Percentiles rank a stretch among this genome's conserved stretches.
These are phyloP conservation scores for Carex pumila DNA, from an alignment of 176 grass and related monocot species.

Conservation along the genomic window DNA sequence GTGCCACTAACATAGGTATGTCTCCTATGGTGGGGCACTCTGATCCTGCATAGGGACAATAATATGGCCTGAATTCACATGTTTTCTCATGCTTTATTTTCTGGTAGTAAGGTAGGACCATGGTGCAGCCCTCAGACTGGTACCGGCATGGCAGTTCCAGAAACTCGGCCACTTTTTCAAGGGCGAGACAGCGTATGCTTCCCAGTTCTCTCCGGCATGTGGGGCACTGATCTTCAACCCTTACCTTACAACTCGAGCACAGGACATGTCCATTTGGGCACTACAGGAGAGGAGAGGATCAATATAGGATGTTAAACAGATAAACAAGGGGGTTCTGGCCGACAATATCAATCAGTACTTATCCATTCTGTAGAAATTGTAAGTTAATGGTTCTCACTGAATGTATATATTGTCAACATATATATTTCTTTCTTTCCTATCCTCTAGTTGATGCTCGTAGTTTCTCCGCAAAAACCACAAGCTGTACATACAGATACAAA, in stretches of 20 bases:
- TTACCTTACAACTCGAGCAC: conserved; percentile 14
- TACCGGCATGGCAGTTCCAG: conserved; percentile 19
- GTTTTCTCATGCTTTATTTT: conserved; percentile 23
- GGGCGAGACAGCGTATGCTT: conserved; percentile 17
- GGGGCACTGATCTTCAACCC: conserved; percentile 16
- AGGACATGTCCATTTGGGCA: conserved; percentile 25
- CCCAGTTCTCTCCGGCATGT: conserved; percentile 18
- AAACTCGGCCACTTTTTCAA: conserved; percentile 23
- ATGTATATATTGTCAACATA: not conserved
- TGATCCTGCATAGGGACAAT: conserved; percentile 19
- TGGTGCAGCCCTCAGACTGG: conserved; percentile 7
- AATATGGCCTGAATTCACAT: conserved; percentile 21
- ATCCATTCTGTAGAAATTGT: not conserved
- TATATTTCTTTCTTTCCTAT: not conserved
- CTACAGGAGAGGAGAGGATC: not conserved
- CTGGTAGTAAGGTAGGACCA: conserved; percentile 12
- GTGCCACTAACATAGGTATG: conserved; percentile 11
- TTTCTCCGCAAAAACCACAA: not conserved
- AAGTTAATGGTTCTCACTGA: not conserved
- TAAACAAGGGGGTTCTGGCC: not conserved
- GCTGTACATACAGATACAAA: not conserved
- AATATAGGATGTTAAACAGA: not conserved
- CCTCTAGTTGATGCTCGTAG: not conserved
- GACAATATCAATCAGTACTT: not conserved
- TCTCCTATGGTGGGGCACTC: conserved; percentile 17